A percentile compares a stretch with the other conserved stretches of the same genome.
Conservation (phyloP, 2,329 filamentous ascomycete species). For the Ascochyta lentis region DNA sequence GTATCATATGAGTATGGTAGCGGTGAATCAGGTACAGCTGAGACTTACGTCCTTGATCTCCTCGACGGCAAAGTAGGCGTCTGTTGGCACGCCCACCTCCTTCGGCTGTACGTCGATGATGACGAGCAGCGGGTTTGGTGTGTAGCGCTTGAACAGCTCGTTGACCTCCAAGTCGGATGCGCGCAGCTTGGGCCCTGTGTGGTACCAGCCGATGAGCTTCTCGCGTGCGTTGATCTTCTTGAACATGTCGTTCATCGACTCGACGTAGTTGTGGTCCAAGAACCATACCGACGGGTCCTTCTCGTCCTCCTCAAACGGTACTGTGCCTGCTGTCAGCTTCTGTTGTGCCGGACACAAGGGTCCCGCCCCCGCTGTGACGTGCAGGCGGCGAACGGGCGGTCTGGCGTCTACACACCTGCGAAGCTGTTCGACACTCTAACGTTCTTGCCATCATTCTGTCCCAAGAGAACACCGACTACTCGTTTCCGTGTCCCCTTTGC, state of each 20-base stretch:
- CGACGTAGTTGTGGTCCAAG: constrained; percentile 98
- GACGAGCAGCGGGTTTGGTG: constrained; percentile 91
- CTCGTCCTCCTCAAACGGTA: constrained; percentile 98
- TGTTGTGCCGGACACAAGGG: neutral
- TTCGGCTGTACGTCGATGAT: constrained; percentile 99
- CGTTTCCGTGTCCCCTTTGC: constrained; percentile 86
- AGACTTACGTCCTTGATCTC: constrained; percentile 95
- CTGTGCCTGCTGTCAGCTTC: constrained; percentile 57
- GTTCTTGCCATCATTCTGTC: constrained; percentile 94
- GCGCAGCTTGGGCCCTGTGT: constrained; percentile 94
- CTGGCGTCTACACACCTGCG: constrained; percentile 69
- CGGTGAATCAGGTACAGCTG: neutral
- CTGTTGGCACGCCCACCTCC: constrained; percentile 95
- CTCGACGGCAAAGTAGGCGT: constrained; percentile 98
- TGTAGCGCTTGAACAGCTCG: constrained; percentile 99
- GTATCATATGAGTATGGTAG: neutral
- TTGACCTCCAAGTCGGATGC: constrained; percentile 99
- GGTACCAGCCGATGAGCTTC: constrained; percentile 99
- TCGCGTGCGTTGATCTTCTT: constrained; percentile 99
- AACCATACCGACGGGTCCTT: constrained; percentile 99
- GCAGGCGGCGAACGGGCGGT: constrained; percentile 23
- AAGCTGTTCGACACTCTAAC: constrained; percentile 99
- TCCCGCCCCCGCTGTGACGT: constrained; percentile 8
- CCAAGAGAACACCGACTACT: constrained; percentile 92
- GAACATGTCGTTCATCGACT: constrained; percentile 99